A percentile compares a stretch with the other conserved stretches of the same genome.
Conservation (phyloP, 306 rosid genomes). For the Lathyrus aphaca region DNA sequence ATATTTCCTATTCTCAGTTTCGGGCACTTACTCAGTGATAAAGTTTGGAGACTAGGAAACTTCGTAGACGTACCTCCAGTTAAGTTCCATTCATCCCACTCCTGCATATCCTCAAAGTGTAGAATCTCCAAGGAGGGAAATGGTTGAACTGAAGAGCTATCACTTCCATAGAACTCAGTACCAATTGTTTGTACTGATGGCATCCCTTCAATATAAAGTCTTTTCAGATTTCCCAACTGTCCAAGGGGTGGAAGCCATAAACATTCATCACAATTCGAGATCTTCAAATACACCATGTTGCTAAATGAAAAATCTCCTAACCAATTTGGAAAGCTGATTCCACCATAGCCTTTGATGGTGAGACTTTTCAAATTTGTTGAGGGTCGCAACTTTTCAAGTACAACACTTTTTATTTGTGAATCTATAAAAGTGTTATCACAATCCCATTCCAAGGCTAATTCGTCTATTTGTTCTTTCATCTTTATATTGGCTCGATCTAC, state of each 20-base stretch:
- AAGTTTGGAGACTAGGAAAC: neutral
- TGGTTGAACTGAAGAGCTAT: constrained; percentile 12
- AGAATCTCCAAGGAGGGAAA: constrained; percentile 27
- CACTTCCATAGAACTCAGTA: constrained; percentile 17
- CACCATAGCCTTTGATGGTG: too few relatives aligned
- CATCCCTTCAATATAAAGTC: constrained; percentile 7
- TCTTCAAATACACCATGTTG: neutral
- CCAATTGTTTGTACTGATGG: constrained; percentile 6
- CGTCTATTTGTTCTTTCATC: neutral
- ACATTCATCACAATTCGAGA: neutral
- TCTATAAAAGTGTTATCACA: neutral
- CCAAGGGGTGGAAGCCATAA: constrained; percentile 25
- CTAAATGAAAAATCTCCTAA: too few relatives aligned
- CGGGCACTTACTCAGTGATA: constrained; percentile 7
- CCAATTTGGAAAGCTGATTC: too few relatives aligned
- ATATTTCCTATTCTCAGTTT: constrained; percentile 22
- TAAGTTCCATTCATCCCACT: constrained; percentile 24
- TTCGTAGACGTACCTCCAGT: neutral
- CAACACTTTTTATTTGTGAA: neutral
- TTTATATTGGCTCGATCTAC: neutral
- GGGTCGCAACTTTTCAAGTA: constrained; percentile 1
- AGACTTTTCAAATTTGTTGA: too few relatives aligned
- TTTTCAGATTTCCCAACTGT: neutral
- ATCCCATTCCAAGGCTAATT: constrained; percentile 21
- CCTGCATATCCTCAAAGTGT: neutral